Conservation (phyloP, 441 rosid species). For the Jatropha podagrica region DNA sequence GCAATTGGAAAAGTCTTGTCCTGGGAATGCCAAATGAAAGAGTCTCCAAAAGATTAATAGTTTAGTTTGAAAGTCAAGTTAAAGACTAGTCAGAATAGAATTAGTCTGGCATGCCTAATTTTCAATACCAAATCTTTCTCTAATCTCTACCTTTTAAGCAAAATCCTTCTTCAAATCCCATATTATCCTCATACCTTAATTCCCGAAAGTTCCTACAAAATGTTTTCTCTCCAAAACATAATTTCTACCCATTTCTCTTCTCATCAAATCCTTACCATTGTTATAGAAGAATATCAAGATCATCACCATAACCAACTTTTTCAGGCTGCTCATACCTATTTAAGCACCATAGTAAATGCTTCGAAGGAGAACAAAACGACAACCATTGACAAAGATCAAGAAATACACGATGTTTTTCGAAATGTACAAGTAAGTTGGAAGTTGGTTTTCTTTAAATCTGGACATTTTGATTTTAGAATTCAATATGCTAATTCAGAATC, state of each 20-base stretch:
- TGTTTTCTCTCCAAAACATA: not conserved
- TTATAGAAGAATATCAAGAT: constrained; percentile 2
- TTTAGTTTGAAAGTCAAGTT: not conserved
- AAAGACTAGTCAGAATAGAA: not conserved
- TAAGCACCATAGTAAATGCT: not conserved
- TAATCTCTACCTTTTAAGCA: not conserved
- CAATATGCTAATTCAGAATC: not conserved
- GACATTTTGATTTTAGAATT: not conserved
- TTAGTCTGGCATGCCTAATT: not conserved
- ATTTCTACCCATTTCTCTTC: not conserved
- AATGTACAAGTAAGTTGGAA: constrained; percentile 9
- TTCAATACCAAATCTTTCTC: not conserved
- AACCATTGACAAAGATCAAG: not conserved
- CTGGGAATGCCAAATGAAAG: too few species aligned
- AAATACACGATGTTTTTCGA: not conserved
- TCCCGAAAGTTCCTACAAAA: not conserved
- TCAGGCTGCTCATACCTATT: constrained; percentile 1
- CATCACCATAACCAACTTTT: not conserved
- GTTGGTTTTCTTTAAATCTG: not conserved
- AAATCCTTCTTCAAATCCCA: not conserved
- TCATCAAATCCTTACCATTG: not conserved
- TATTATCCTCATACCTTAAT: not conserved
- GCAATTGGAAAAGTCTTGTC: not conserved
- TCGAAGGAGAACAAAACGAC: not conserved
- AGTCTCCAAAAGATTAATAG: not conserved